Conservation (phyloP, 139 green algal species). For the Edaphochlamys debaryana region DNA sequence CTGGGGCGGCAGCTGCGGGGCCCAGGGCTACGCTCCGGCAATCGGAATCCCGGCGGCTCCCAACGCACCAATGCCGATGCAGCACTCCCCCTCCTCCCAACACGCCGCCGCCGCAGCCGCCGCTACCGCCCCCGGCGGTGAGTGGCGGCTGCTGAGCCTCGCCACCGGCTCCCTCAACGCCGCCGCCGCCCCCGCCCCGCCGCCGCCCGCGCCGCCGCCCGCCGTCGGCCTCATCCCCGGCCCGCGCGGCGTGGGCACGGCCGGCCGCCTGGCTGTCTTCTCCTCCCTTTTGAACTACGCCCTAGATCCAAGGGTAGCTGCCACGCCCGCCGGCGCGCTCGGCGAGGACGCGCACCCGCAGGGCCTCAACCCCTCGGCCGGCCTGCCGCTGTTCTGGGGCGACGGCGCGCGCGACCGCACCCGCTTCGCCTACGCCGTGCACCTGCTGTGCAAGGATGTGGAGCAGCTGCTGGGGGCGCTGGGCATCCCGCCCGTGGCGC, state of each 20-base stretch:
- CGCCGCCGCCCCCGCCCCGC: conserved; percentile 4
- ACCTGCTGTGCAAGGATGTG: conserved; percentile 81
- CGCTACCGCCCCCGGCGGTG: not conserved
- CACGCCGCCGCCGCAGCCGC: not conserved
- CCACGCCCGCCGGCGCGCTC: conserved; percentile 13
- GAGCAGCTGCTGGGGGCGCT: conserved; percentile 77
- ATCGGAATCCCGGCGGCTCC: not conserved
- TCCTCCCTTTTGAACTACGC: conserved; percentile 15
- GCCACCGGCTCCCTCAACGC: not conserved
- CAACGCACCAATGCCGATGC: too few species aligned
- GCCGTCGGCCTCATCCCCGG: conserved; percentile 29
- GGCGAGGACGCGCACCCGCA: conserved; percentile 29
- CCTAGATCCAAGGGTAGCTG: not conserved
- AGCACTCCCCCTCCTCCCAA: not conserved
- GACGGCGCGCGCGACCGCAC: conserved; percentile 64
- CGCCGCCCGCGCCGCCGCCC: not conserved
- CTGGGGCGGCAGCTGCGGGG: too few species aligned
- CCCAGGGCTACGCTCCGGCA: not conserved
- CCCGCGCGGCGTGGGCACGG: conserved; percentile 17
- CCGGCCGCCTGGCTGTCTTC: conserved; percentile 25
- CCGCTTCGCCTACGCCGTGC: conserved; percentile 77
- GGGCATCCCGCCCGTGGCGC: conserved; percentile 63
- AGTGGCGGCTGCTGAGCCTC: conserved; percentile 12
- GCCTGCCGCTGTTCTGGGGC: conserved; percentile 72
- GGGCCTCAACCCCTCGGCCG: not conserved